Conservation (phyloP, 2,329 filamentous ascomycete genomes). For the Claviceps sp. region DNA sequence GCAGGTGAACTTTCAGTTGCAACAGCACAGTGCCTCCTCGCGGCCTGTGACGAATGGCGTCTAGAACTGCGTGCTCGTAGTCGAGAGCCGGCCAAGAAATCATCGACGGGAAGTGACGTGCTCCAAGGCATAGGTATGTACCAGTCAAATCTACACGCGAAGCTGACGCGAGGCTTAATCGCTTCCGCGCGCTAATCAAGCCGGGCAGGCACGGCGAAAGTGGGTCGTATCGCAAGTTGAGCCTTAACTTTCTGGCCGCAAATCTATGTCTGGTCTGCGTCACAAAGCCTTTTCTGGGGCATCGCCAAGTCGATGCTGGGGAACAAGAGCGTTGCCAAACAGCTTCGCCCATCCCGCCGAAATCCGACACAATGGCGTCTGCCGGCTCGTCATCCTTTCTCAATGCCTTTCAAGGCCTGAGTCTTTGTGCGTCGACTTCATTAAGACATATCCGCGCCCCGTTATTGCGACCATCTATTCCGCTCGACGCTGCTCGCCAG, state of each 20-base stretch:
- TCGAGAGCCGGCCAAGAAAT: slow-evolving; percentile 16
- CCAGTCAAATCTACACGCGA: slow-evolving; percentile 21
- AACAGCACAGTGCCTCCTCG: slow-evolving; percentile 10
- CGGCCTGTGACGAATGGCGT: slow-evolving; percentile 12
- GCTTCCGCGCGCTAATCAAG: not conserved
- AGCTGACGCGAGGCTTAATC: slow-evolving; percentile 31
- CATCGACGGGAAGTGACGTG: slow-evolving; percentile 17
- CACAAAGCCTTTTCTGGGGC: not conserved
- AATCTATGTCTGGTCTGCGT: not conserved
- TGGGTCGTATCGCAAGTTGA: not conserved
- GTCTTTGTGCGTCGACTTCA: slow-evolving; percentile 27
- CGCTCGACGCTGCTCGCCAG: slow-evolving; percentile 19
- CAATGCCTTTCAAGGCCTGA: slow-evolving; percentile 37
- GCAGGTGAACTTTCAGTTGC: not conserved
- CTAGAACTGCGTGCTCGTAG: slow-evolving; percentile 5
- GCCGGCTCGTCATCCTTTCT: slow-evolving; percentile 30
- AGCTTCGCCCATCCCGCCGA: slow-evolving; percentile 1
- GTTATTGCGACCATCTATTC: slow-evolving; percentile 15
- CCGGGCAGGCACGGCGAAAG: no score
- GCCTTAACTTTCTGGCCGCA: slow-evolving; percentile 15
- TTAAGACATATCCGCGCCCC: slow-evolving; percentile 25
- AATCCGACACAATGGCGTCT: slow-evolving; percentile 30
- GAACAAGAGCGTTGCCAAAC: not conserved
- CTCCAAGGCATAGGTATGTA: slow-evolving; percentile 9
- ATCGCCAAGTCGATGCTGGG: not conserved